Evolutionary conservation across 2,329 filamentous ascomycete genomes (phyloP).

Genomic region (Epichloe aotearoae): DNA sequence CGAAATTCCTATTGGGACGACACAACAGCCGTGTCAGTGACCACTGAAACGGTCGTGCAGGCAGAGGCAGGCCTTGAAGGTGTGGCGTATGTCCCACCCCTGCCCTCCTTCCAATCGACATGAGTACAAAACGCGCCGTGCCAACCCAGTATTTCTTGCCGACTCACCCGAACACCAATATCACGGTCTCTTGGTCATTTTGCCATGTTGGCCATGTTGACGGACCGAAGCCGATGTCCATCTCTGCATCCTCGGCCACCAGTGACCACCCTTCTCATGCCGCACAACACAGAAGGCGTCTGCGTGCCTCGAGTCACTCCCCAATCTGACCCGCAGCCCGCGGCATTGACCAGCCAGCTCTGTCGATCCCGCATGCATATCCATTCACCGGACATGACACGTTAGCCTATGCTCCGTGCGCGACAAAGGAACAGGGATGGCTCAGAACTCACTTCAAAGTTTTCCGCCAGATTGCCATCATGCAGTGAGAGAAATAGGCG

Average conservation of each 20-base stretch:
- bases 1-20: not conserved
- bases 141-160: not conserved
- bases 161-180: not conserved
- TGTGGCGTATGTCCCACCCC: not conserved
- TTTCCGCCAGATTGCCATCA: no score
- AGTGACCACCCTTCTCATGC: not conserved
- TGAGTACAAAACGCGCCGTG: not conserved
- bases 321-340: not conserved
- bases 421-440: not conserved
- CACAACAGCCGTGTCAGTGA: not conserved
- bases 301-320: not conserved
- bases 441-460: not conserved
- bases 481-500: not conserved
- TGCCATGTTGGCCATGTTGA: not conserved
- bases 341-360: not conserved
- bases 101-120: not conserved
- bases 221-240: not conserved
- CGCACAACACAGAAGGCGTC: not conserved
- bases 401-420: not conserved
- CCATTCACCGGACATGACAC: not conserved
- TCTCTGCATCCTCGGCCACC: not conserved
- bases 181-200: not conserved
- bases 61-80: not conserved
- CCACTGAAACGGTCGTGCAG: not conserved
- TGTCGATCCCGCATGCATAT: not conserved